Evolutionary conservation across 306 rosid species (phyloP).

Genomic region (Corylus americana): DNA sequence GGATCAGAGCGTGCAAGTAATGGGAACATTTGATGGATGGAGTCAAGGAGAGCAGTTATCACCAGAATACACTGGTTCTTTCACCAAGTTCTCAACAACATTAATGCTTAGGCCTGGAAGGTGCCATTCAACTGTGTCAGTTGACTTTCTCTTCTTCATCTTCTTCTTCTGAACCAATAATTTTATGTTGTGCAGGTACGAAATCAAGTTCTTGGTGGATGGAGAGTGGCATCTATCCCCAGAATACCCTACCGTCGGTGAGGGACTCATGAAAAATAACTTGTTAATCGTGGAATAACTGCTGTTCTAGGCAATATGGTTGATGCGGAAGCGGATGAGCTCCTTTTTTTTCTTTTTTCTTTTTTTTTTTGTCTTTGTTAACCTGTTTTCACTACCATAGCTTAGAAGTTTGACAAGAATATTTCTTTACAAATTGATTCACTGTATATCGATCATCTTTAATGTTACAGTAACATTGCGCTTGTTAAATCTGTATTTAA

Average conservation of each 20-base stretch:
- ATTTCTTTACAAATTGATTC: too few relatives aligned
- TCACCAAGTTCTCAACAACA: slow-evolving; percentile 74
- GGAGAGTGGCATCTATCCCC: slow-evolving; percentile 88
- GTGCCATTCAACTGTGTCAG: slow-evolving; percentile 31
- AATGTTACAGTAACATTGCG: too few relatives aligned
- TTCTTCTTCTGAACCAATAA: slow-evolving; percentile 5
- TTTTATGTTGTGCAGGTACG: slow-evolving; percentile 56
- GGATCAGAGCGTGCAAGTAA: slow-evolving; percentile 79
- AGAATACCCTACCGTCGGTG: slow-evolving; percentile 73
- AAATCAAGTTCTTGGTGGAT: slow-evolving; percentile 91
- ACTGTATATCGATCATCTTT: too few relatives aligned
- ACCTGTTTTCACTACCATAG: neutral
- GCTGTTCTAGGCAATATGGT: neutral
- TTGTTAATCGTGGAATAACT: slow-evolving; percentile 65
- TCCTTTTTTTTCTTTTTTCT: neutral
- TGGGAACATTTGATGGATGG: slow-evolving; percentile 98
- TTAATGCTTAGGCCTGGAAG: slow-evolving; percentile 86
- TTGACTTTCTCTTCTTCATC: slow-evolving; percentile 15
- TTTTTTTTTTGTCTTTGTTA: too few relatives aligned
- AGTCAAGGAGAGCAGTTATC: slow-evolving; percentile 93
- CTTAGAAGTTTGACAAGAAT: too few relatives aligned
- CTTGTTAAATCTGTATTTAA: too few relatives aligned
- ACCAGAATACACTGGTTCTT: slow-evolving; percentile 75
- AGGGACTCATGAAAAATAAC: slow-evolving; percentile 74
- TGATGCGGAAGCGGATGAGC: neutral